Conservation (phyloP, 768 basidiomycete species). For the Rhizopogon salebrosus region DNA sequence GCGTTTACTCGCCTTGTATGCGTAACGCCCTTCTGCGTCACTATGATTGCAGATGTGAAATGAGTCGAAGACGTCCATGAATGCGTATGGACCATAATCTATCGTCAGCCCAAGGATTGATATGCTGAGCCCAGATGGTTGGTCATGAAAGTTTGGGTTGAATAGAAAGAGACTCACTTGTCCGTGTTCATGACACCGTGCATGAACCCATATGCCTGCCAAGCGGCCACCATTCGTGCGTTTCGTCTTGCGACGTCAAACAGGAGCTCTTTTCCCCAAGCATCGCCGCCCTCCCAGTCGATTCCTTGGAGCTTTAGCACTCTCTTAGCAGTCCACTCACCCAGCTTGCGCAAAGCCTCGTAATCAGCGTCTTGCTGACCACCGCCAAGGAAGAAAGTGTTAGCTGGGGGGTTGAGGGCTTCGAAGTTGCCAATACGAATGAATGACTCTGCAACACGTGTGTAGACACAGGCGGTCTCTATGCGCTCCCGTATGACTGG, state of each 20-base stretch:
- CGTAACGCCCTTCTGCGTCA: conserved; percentile 73
- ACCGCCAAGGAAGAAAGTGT: conserved; percentile 65
- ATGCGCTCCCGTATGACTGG: conserved; percentile 69
- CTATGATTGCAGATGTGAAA: conserved; percentile 90
- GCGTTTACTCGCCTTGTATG: conserved; percentile 47
- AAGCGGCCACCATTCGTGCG: conserved; percentile 88
- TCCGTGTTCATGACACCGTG: conserved; percentile 98
- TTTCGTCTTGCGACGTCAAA: conserved; percentile 80
- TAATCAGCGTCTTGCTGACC: conserved; percentile 72
- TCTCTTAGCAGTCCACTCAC: conserved; percentile 64
- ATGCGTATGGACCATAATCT: conserved; percentile 86
- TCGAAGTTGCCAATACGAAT: conserved; percentile 91
- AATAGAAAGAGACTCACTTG: conserved; percentile 49
- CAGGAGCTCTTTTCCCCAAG: conserved; percentile 71
- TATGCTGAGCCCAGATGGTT: conserved; percentile 37
- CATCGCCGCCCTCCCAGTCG: conserved; percentile 37
- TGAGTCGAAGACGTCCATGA: conserved; percentile 89
- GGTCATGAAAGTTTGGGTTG: conserved; percentile 5
- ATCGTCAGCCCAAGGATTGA: conserved; percentile 74
- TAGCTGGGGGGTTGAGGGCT: conserved; percentile 67
- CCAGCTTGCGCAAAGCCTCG: conserved; percentile 69
- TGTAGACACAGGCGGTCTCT: conserved; percentile 70
- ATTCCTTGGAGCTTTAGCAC: conserved; percentile 47
- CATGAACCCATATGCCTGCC: conserved; percentile 96
- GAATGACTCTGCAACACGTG: conserved; percentile 85